Conservation (phyloP, 2,329 filamentous ascomycete genomes). For the Biscogniauxia marginata region DNA sequence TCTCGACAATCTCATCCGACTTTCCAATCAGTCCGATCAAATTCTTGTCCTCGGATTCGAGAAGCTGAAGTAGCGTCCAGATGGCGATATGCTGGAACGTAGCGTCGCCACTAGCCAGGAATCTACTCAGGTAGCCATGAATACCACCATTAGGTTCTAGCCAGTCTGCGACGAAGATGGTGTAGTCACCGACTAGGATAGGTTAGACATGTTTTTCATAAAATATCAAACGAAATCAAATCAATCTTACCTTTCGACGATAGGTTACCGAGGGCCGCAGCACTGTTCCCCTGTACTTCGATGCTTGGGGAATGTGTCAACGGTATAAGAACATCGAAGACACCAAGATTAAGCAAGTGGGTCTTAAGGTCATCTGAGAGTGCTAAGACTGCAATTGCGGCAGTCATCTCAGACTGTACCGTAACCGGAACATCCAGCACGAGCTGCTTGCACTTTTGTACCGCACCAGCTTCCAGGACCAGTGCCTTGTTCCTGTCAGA, state of each 20-base stretch:
- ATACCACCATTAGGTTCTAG: slow-evolving; percentile 89
- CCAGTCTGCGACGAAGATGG: slow-evolving; percentile 95
- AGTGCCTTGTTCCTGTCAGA: slow-evolving; percentile 97
- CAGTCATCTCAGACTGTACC: slow-evolving; percentile 98
- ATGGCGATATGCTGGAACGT: slow-evolving; percentile 99
- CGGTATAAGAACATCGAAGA: slow-evolving; percentile 95
- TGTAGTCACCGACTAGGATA: slow-evolving; percentile 82
- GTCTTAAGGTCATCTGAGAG: slow-evolving; percentile 94
- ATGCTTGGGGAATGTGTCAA: slow-evolving; percentile 94
- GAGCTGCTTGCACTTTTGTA: slow-evolving; percentile 97
- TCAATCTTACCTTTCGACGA: slow-evolving; percentile 81
- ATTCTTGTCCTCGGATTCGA: slow-evolving; percentile 90
- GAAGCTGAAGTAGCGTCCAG: slow-evolving; percentile 92
- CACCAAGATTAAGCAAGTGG: slow-evolving; percentile 83
- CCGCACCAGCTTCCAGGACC: slow-evolving; percentile 93
- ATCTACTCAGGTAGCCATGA: slow-evolving; percentile 89
- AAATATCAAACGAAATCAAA: not conserved
- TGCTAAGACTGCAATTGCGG: slow-evolving; percentile 94
- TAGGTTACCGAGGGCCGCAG: slow-evolving; percentile 89
- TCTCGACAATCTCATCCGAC: slow-evolving; percentile 85
- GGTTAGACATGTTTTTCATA: slow-evolving; percentile 11
- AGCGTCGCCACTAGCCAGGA: slow-evolving; percentile 89
- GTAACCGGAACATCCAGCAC: slow-evolving; percentile 90
- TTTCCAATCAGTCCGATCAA: slow-evolving; percentile 87
- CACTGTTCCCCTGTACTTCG: slow-evolving; percentile 97